Conservation (phyloP, 2,329 filamentous ascomycete genomes). For the Trichoderma breve region DNA sequence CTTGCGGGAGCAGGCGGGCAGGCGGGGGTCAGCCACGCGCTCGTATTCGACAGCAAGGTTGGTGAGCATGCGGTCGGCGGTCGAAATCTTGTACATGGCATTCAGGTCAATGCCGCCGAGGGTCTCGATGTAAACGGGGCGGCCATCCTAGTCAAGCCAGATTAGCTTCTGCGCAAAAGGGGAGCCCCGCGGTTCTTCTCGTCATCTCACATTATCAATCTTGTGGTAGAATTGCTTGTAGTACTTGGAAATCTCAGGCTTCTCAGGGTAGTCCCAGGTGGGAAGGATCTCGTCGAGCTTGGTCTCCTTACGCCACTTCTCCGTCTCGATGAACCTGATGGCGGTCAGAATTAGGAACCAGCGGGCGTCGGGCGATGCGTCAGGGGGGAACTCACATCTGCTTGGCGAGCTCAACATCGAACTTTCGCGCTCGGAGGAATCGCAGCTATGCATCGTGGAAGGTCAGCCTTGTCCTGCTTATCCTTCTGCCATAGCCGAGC, state of each 20-base stretch:
- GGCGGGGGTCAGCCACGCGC: constrained; percentile 86
- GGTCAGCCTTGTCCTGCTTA: not conserved
- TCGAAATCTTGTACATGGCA: constrained; percentile 91
- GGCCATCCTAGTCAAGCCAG: constrained; percentile 69
- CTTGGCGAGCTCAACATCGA: constrained; percentile 80
- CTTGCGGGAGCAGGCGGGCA: constrained; percentile 94
- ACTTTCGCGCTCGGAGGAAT: constrained; percentile 93
- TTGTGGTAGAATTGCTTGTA: constrained; percentile 99
- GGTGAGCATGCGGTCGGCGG: constrained; percentile 87
- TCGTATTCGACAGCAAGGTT: constrained; percentile 98
- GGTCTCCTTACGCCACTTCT: constrained; percentile 87
- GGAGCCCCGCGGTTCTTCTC: not conserved
- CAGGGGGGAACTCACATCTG: constrained; percentile 67
- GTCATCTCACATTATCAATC: constrained; percentile 67
- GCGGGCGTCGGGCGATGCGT: not conserved
- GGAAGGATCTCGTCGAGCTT: constrained; percentile 78
- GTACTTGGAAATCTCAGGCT: constrained; percentile 77
- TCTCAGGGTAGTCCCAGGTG: constrained; percentile 85
- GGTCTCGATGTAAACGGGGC: constrained; percentile 95
- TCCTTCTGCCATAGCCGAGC: not conserved
- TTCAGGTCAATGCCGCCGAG: constrained; percentile 88
- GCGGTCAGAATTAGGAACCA: constrained; percentile 22
- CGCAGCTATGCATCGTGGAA: constrained; percentile 58
- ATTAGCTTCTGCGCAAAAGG: not conserved
- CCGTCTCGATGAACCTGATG: constrained; percentile 80